Percentiles rank a stretch among this genome's conserved stretches.
Evolutionary conservation across 805 yeast species (phyloP).

Genomic region (Saturnispora sekii): DNA sequence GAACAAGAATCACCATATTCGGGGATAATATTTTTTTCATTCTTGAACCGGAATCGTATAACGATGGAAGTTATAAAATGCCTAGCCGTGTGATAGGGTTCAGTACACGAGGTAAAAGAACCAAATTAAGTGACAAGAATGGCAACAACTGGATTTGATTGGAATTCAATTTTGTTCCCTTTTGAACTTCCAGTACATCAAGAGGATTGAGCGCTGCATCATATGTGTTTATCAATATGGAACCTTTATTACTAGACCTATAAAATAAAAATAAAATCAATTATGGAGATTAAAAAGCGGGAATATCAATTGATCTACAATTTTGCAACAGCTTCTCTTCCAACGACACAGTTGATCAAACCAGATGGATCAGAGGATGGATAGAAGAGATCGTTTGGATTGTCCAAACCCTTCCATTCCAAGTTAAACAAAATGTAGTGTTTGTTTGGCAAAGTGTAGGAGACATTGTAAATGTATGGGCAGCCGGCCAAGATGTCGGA

Average conservation of each 20-base stretch:
- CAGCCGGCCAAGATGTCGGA: constrained; percentile 54
- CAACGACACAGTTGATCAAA: constrained; percentile 78
- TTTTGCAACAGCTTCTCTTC: constrained; percentile 53
- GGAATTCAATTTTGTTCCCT: no score
- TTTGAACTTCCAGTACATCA: no score
- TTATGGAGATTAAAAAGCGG: neutral
- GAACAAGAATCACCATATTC: neutral
- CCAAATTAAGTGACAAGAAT: no score
- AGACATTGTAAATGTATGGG: constrained; percentile 50
- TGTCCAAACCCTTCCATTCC: constrained; percentile 73
- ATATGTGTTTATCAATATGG: no score
- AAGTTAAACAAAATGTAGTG: constrained; percentile 79
- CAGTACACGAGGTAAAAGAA: neutral
- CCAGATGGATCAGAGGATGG: constrained; percentile 94
- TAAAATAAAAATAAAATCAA: neutral
- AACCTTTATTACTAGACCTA: no score
- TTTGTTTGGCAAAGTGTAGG: constrained; percentile 80
- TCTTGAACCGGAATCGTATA: neutral
- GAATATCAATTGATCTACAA: constrained; percentile 25
- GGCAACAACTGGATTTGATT: no score
- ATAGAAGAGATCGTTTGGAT: constrained; percentile 76
- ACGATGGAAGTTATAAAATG: no score
- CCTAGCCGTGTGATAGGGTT: no score
- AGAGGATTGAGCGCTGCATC: no score
- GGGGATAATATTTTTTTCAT: neutral